Base-by-base conservation (phyloP, 106 monocot species). In the Allium sativum region DNA sequence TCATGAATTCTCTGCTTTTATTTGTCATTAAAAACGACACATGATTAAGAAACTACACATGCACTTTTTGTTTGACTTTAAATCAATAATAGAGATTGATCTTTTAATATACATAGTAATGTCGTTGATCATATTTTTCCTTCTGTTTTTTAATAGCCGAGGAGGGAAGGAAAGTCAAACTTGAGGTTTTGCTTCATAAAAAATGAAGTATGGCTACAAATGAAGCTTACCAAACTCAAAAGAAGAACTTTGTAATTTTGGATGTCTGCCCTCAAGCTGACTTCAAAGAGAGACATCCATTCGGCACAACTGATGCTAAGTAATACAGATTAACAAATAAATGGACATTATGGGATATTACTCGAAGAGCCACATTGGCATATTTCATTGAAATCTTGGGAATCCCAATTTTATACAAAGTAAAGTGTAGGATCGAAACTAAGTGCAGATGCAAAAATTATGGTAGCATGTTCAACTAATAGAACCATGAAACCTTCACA, bases 261-360 rank as follows among this genome's bases (percentile, higher is more conserved):
- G 92, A 92, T 73, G 92, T 92, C 18, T 75, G 92, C 12, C 92
- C 92, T 21, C 87, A 81, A 61, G 92, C 83, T 18, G 92, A 92
- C 61, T 92, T 73, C 55, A 92, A 92, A 57, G 80, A n/a, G n/a
- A n/a, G 65, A 11, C 93, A 93, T 78, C 80, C 93, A 40, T 80
- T 89, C 14, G 93, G 82, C 40, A 82, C 93, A 42, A 82, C 89
- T 66, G 89, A 93, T 70, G 78, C 78, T 18, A 93, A 83, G 71
- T 93, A 66, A n/a, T 93, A 93, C 58, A 79, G 93, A 44, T 78
- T 93, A 51, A 93, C 89, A 52, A 93, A 93, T 70, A 89, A 93
- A 66, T 93, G 93, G 93, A 93, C 89, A 0, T 77, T 85, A 72
- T 93, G 93, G 93, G 93, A 93, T 61, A 89, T 93, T 72, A 85